Conservation (phyloP, 768 basidiomycete species). For the Exidia glandulosa region DNA sequence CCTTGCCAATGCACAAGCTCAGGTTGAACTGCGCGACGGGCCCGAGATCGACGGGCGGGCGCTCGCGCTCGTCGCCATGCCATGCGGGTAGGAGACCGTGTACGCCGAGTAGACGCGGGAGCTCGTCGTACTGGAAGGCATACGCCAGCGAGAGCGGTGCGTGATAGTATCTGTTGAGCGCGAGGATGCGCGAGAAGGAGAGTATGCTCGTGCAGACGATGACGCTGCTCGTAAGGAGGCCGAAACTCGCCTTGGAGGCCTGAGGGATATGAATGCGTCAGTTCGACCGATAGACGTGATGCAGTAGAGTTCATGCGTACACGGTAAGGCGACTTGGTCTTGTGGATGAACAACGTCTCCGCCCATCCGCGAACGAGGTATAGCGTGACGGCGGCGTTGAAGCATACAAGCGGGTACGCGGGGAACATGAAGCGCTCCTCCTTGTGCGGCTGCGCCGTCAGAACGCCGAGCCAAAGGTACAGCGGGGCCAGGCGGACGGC, state of each 20-base stretch:
- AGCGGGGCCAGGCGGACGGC: conserved; percentile 72
- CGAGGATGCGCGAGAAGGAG: conserved; percentile 70
- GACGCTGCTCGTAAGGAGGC: conserved; percentile 59
- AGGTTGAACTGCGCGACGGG: conserved; percentile 61
- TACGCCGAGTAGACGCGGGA: conserved; percentile 70
- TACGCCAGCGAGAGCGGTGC: conserved; percentile 66
- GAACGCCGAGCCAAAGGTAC: conserved; percentile 81
- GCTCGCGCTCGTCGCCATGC: conserved; percentile 25
- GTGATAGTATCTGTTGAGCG: conserved; percentile 83
- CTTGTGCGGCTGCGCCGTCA: conserved; percentile 82
- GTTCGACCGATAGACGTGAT: neutral
- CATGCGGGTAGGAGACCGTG: conserved; percentile 48
- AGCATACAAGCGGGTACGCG: conserved; percentile 79
- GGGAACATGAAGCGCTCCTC: conserved; percentile 99
- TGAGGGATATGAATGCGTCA: conserved; percentile 18
- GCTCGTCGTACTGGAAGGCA: conserved; percentile 63
- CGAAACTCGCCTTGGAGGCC: conserved; percentile 73
- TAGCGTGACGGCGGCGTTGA: conserved; percentile 85
- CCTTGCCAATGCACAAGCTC: conserved; percentile 78
- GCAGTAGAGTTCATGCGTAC: conserved; percentile 33
- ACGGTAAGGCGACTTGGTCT: conserved; percentile 76
- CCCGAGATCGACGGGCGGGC: conserved; percentile 48
- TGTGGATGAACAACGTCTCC: conserved; percentile 59
- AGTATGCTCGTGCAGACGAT: conserved; percentile 54
- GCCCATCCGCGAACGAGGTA: conserved; percentile 83